Evolutionary conservation across 345 rosid genomes (phyloP).

Genomic region (Triadica sebifera): DNA sequence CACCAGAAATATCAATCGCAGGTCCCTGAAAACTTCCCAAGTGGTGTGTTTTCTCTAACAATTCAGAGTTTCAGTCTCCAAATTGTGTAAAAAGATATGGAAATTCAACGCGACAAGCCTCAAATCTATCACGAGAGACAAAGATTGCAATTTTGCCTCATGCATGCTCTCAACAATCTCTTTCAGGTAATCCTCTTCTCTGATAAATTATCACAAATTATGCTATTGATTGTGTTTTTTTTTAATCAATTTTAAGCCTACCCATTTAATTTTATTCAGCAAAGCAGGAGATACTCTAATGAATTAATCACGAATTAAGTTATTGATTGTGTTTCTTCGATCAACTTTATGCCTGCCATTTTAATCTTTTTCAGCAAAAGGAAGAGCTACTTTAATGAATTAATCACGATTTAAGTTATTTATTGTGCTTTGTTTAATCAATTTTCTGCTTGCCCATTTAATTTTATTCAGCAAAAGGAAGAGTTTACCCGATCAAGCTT

Average conservation of each 20-base stretch:
- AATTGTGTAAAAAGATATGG: not conserved
- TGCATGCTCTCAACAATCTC: conserved; percentile 87
- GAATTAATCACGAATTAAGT: not conserved
- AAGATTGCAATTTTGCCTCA: conserved; percentile 74
- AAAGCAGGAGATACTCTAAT: too few species aligned
- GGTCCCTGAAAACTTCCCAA: not conserved
- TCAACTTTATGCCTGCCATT: not conserved
- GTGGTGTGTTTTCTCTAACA: not conserved
- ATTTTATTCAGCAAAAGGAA: conserved; percentile 49
- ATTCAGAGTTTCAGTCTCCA: not conserved
- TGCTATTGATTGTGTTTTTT: not conserved
- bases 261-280: not conserved
- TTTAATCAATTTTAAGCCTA: not conserved
- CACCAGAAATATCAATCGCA: not conserved
- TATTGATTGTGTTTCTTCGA: not conserved
- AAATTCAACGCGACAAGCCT: conserved; percentile 42
- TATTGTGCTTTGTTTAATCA: not conserved
- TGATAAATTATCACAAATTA: not conserved
- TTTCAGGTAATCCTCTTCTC: conserved; percentile 56
- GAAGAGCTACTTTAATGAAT: not conserved
- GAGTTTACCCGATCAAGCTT: conserved; percentile 62
- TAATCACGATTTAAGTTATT: not conserved
- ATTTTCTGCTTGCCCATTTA: not conserved
- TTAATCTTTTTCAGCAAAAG: too few species aligned
- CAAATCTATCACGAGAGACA: conserved; percentile 77